These are phyloP conservation scores for Kazachstania kunashirensis DNA, from an alignment of 805 yeast species.

Conservation along the genomic window DNA sequence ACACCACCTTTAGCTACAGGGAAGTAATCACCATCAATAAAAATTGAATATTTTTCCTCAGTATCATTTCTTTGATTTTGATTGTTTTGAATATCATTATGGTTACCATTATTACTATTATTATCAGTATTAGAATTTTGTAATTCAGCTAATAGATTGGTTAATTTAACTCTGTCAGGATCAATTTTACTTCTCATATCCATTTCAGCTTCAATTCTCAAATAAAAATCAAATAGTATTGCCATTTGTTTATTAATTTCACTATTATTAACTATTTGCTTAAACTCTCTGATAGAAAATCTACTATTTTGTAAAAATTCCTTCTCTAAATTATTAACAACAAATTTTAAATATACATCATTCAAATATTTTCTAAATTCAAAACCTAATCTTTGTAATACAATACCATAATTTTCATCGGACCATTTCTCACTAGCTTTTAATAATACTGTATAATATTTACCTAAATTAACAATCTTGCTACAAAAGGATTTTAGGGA, in stretches of 20 bases:
- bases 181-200: conserved; percentile 31
- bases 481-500: conserved; percentile 62
- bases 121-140: background rate
- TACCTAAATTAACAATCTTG: conserved; percentile 52
- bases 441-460: conserved; percentile 46
- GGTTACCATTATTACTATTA: background rate
- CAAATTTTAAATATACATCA: conserved; percentile 28
- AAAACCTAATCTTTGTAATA: conserved; percentile 62
- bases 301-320: conserved; percentile 38
- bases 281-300: conserved; percentile 53
- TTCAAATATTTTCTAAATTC: conserved; percentile 41
- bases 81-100: background rate
- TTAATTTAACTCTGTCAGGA: conserved; percentile 40
- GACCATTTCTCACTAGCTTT: conserved; percentile 53
- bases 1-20: conserved; percentile 70
- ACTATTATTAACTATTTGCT: conserved; percentile 36
- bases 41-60: conserved; percentile 24
- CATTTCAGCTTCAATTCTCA: conserved; percentile 40
- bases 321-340: conserved; percentile 40
- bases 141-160: conserved; percentile 7
- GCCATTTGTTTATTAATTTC: conserved; percentile 34
- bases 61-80: conserved; percentile 12
- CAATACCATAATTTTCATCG: conserved; percentile 52
- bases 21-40: conserved; percentile 42
- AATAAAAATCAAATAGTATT: conserved; percentile 50